These are phyloP conservation scores for Solanum neorickii DNA, from an alignment of 257 asterid species.

Conservation along the genomic window DNA sequence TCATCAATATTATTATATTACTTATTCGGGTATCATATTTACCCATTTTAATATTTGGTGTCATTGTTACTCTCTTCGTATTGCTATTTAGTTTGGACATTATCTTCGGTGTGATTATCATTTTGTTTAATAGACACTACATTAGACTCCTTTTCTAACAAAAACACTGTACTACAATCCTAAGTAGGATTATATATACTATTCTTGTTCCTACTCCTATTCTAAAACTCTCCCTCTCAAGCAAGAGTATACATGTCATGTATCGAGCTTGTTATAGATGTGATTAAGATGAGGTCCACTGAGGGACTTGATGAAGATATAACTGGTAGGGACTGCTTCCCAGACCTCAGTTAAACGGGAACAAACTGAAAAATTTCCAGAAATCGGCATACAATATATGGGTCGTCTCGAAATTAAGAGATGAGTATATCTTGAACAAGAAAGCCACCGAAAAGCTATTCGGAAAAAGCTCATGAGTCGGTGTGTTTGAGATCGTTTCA, in stretches of 20 bases:
- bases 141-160: not conserved
- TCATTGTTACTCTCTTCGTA: no score
- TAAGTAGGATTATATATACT: not conserved
- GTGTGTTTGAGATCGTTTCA: not conserved
- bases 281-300: not conserved
- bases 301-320: not conserved
- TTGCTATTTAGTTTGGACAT: no score
- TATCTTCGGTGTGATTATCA: no score
- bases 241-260: not conserved
- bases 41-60: no score
- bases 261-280: not conserved
- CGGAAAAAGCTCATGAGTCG: not conserved
- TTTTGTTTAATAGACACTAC: not conserved
- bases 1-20: no score
- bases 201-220: not conserved
- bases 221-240: not conserved
- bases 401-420: not conserved
- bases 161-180: not conserved
- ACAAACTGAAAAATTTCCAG: not conserved
- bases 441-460: not conserved
- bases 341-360: not conserved
- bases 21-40: no score
- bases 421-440: not conserved
- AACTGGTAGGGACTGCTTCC: not conserved
- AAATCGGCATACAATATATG: not conserved